Base-by-base conservation (phyloP, 2,329 filamentous ascomycete genomes). In the Diaporthe longicolla region DNA sequence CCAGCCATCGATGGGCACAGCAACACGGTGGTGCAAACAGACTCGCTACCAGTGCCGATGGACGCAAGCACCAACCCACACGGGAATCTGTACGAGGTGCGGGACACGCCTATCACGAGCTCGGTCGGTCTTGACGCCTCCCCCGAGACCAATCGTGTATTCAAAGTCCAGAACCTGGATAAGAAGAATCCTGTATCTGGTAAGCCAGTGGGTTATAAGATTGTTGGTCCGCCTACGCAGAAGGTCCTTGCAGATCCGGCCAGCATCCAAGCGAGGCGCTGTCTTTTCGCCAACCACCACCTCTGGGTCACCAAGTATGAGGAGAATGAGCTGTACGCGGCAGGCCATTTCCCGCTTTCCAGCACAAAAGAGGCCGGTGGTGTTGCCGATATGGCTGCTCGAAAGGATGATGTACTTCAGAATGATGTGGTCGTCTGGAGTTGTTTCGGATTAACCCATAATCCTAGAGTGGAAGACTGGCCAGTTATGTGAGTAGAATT, bases 111-210 rank as follows among this genome's bases (percentile, higher is more conserved):
- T n/a, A 52, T 52, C 26, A n/a, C 11, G 24, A 52, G 11, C 6
- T 54, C 50, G 17, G 11, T 24, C 24, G 50, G 50, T 3, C 50
- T 54, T 13, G 50, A 54, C n/a, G 50, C 50, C 2, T 54, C 50
- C 2, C 50, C 50, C 5, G 24, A 24, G 13, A 54, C 11, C 13
- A 54, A 54, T 26, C 50, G 50, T 15, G 24, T 54, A 11, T 54
- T 54, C 13, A 54, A 54, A 7, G 26, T 54, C 2, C 50, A 54
- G 17, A 54, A 54, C 13, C 3, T 24, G 4, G 24, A 54, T 6
- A 17, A 54, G 13, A 6, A 26, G 8, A 54, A 54, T 13, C 50
- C 50, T 3, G 80, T 86, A 71, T 87, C 86, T 4, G 40, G 5
- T 11, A 24, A 13, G 15, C 13, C 50, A 54, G 50, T 54, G 26